Base-by-base conservation (phyloP, 495 filamentous ascomycete genomes). In the Penicillium taxi region DNA sequence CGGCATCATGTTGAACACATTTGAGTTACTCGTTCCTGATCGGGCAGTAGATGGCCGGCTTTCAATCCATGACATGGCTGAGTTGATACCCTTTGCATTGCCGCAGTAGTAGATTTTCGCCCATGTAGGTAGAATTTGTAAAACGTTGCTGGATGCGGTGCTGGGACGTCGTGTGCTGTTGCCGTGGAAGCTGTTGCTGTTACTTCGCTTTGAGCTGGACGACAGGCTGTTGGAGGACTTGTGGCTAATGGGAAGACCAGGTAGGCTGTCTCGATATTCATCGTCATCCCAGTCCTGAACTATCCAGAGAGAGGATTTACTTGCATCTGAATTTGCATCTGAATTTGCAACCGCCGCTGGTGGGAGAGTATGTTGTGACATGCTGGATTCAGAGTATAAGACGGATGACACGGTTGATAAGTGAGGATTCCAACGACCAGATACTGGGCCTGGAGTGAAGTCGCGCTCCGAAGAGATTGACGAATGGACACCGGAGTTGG, bases 331-430 rank as follows among this genome's bases (percentile, higher is more conserved):
- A 12, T 44, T n/a, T n/a, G n/a, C n/a, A n/a, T n/a, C n/a, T n/a
- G n/a, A n/a, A n/a, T n/a, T n/a, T n/a, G n/a, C 11, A 8, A 32
- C 19, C 4, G 8, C 35, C 2, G 8, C 27, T 6, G 37, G 24
- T 14, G 26, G 20, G 19, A 16, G 21, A 0, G n/a, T 24, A 5
- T 7, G 16, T 23, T 41, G 34, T 5, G 35, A 37, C 4, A 16
- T 13, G 26, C 35, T 38, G 2, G 35, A 38, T 36, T 69, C 68
- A n/a, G 57, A 60, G 2, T 65, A 70, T 61, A 76, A 76, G 39
- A 80, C 76, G 14, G 83, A 86, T 34, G 74, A 71, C 19, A 86
- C 80, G 12, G 81, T 80, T 13, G 83, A 85, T 9, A 88, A 68
- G 53, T 83, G 79, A 48, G 81, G 78, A 55, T 81, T 84, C 75